Base-by-base conservation (phyloP, 345 rosid species). In the Populus nigra region DNA sequence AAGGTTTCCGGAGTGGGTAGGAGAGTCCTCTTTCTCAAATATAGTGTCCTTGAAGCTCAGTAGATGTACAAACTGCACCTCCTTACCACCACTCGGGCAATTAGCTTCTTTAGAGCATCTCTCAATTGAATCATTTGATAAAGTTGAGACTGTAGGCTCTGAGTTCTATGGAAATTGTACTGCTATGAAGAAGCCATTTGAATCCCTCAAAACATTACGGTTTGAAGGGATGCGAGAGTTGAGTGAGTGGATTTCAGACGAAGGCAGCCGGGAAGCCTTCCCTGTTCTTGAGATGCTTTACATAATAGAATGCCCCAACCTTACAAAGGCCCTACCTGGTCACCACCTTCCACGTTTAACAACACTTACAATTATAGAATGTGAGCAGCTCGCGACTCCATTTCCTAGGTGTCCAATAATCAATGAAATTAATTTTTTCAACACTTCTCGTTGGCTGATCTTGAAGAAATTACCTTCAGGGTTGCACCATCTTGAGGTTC, bases 71-170 rank as follows among this genome's bases (percentile, higher is more conserved):
- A 12, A 75, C 23, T 71, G 71, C 27, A 31, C 31, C n/a, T 2
- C 11, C 0, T 29, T 80, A 4, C 68, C 83, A 25, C 38, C 83
- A 0, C 75, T 75, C 16, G 83, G 79, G 59, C 75, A 59, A 23
- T 36, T 80, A 17, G 55, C 61, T 2, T 62, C 61, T n/a, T 72
- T 80, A 1, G 36, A 71, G 18, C 2, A 29, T 0, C 74, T 69
- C 3, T 16, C 29, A 0, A 74, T 74, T 35, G 2, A 1, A 9
- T 62, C 4, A 6, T 38, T 59, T 2, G 2, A 43, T 68, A 25
- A 5, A 1, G 38, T 74, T 3, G 1, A 1, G 18, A 1, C 4
- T 23, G 53, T 69, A 2, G 68, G 43, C 15, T 25, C 22, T 6
- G 72, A 69, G 38, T 50, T 75, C 38, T 63, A 53, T 31, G 76